Base-by-base conservation (phyloP, 2,329 filamentous ascomycete genomes). In the Sporothrix inflata region DNA sequence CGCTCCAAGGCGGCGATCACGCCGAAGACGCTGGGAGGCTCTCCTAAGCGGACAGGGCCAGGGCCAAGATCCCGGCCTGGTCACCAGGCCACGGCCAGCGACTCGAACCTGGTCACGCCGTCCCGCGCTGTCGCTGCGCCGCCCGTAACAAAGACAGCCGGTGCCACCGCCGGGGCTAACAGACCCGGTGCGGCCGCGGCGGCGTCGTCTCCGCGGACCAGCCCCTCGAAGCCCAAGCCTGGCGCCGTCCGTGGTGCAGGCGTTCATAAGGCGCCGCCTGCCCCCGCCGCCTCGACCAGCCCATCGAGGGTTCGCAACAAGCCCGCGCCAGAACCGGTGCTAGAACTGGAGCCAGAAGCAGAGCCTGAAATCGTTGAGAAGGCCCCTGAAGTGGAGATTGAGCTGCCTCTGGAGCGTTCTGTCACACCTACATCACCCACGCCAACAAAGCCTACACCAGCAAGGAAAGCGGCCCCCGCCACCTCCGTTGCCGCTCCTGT, bases 1-100 rank as follows among this genome's bases (percentile, higher is more conserved):
- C 86, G 81, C 75, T 77, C 83, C 21, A 89, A 85, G 79, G 78
- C 81, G 3, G 60, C 78, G 1, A 80, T 81, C 63, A 86, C 85
- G 6, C 83, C 88, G 1, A 88, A 85, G 77, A 79, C 82, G n/a
- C 85, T 83, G 70, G 84, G 83, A 30, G 82, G 83, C 7, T 87
- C 87, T n/a, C 87, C 87, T 76, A 87, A 82, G 76, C 84, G 85
- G 77, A 84, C 84, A 40, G 82, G 77, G 4, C 82, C 85, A 68
- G 84, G 84, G 74, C 75, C 82, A 45, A 38, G 60, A 19, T 45
- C 60, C 6, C 81, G 84, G 16, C 84, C 84, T 7, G 83, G 84
- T 1, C 86, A 88, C 77, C 79, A 81, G 21, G 77, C 85, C 4
- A 85, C 84, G 60, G 82, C 82, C 2, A 88, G 86, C 75, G 87